phyloP scores from a whole-genome alignment of 2,329 filamentous ascomycete genomes.

The Neofusicoccum kwambonambiense region DNA sequence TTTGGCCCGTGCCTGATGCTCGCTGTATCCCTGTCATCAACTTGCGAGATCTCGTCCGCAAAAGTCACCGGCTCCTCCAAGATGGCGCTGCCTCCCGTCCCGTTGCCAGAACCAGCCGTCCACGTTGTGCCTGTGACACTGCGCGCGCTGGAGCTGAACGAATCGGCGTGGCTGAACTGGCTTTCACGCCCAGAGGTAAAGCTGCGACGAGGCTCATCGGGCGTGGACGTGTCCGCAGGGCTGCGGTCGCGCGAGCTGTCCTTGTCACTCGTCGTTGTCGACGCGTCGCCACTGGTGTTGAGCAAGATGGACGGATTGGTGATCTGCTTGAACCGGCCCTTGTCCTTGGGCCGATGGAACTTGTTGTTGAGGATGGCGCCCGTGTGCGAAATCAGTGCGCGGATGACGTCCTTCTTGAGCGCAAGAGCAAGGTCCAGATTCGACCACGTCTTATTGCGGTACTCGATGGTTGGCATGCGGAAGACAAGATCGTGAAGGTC shows the following conservation, averaged over 20 bases:
- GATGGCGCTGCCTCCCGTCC: background rate
- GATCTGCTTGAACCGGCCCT: slow-evolving; percentile 78
- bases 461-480: slow-evolving; percentile 88
- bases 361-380: slow-evolving; percentile 98
- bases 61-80: slow-evolving; percentile 22
- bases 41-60: slow-evolving; percentile 30
- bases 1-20: slow-evolving; percentile 33
- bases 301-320: slow-evolving; percentile 73
- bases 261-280: slow-evolving; percentile 2
- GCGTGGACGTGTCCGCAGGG: slow-evolving; percentile 21
- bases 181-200: slow-evolving; percentile 17
- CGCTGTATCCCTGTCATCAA: slow-evolving; percentile 10
- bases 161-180: slow-evolving; percentile 12
- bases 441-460: slow-evolving; percentile 98
- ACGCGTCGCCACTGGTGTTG: slow-evolving; percentile 22
- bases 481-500: slow-evolving; percentile 98
- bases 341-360: slow-evolving; percentile 81
- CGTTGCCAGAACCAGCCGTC: background rate
- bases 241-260: slow-evolving; percentile 33
- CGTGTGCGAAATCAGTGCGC: slow-evolving; percentile 89
- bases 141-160: slow-evolving; percentile 1
- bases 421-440: slow-evolving; percentile 91
- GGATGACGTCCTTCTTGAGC: slow-evolving; percentile 91
- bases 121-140: slow-evolving; percentile 5
- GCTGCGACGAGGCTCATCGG: slow-evolving; percentile 13